Evolutionary conservation across 257 asterid genomes (phyloP).

Genomic region (Handroanthus guayacan): DNA sequence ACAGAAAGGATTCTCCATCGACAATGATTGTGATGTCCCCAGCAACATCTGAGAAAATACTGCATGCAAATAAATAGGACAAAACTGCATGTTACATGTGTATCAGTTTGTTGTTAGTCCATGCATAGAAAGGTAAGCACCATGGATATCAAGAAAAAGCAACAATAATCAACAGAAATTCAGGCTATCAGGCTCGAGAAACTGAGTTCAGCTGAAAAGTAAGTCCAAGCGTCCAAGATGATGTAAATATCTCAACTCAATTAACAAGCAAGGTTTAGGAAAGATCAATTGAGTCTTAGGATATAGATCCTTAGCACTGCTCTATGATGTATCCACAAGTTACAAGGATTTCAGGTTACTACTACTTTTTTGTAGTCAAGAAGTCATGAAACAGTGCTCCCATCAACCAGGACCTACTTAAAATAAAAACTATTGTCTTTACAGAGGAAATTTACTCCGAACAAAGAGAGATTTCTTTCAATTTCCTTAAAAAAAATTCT

Average conservation of each 20-base stretch:
- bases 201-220: background rate
- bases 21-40: conserved; percentile 68
- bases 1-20: conserved; percentile 58
- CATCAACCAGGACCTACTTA: background rate
- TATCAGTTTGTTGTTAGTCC: too few species aligned
- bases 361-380: background rate
- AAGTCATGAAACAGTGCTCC: background rate
- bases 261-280: conserved; percentile 7
- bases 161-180: conserved; percentile 22
- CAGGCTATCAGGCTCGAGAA: background rate
- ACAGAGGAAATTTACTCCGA: background rate
- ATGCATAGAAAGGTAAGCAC: too few species aligned
- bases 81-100: background rate
- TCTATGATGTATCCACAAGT: background rate
- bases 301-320: background rate
- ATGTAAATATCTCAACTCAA: background rate
- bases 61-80: conserved; percentile 33
- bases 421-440: background rate
- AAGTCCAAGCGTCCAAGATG: conserved; percentile 11
- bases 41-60: conserved; percentile 70
- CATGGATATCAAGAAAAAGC: too few species aligned
- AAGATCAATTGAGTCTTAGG: background rate
- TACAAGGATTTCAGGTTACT: background rate
- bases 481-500: background rate
- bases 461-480: background rate